Evolutionary conservation across 495 filamentous ascomycete genomes (phyloP), one percentile per base, ranked within the genome.

Genomic region (Daldinia loculata): DNA sequence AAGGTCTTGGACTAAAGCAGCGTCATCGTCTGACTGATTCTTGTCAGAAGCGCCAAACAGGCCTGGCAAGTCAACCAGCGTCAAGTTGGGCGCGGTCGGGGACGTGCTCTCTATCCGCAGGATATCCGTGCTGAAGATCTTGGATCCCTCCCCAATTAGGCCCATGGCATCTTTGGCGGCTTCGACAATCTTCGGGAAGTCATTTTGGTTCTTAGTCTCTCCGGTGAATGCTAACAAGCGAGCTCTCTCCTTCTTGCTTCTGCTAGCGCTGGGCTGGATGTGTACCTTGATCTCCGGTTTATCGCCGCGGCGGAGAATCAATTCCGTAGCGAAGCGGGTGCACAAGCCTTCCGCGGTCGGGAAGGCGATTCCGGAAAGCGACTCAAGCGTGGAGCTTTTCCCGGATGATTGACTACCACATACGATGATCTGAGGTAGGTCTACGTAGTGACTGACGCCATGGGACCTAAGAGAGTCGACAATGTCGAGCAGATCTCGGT

Each of bases 311-410:
- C 87, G 84, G 12, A 89, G 84, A 22, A 89, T 76, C 8, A 90
- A 63, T 65, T 90, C 85, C 1, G 84, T 89, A 9, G 87, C 82
- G 67, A 89, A 89, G 32, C 85, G 75, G 1, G 88, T 89, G 67
- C 85, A 88, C 0, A 89, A 75, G 50, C 75, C 84, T 59, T 83
- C 82, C 30, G 82, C 82, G 0, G 75, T 76, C 0, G 87, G 87
- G 68, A 92, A 91, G 3, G 83, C 77, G 17, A 91, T 83, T 32
- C 86, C 86, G 4, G 89, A 89, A 22, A 92, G 85, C 4, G 88
- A 88, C 67, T 91, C 90, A 0, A 91, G 81, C 3, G 91, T 87
- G 0, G 89, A 91, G 75, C 87, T 89, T 67, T 90, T 90, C 6
- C 88, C 89, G 15, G 81, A 80, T 2, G 84, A 89, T 62, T 90